Conservation (phyloP, 2,329 filamentous ascomycete species). For the Colletotrichum agaves region DNA sequence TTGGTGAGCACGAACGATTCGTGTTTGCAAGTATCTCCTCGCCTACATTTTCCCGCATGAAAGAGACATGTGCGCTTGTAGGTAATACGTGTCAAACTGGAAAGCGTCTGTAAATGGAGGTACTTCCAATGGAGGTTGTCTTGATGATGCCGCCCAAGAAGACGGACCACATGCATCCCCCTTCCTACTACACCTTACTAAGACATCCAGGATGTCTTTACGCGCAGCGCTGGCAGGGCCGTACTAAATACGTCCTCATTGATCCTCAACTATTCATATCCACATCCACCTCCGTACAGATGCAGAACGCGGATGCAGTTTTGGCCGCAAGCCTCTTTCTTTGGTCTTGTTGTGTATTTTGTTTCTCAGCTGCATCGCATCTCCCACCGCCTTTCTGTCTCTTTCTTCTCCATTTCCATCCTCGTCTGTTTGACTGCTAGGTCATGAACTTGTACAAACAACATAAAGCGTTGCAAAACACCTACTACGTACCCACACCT, state of each 20-base stretch:
- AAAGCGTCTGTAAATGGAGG: background rate
- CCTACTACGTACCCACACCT: background rate
- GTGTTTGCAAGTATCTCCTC: background rate
- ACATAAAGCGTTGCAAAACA: background rate
- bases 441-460: too few relatives aligned
- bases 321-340: constrained; percentile 8
- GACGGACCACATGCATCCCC: background rate
- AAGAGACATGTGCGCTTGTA: background rate
- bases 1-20: background rate
- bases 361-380: constrained; percentile 32
- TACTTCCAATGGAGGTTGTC: background rate
- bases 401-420: background rate
- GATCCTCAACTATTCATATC: background rate
- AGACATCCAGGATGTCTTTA: background rate
- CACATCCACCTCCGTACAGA: background rate
- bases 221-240: background rate
- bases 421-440: background rate
- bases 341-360: constrained; percentile 15
- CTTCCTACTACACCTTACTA: background rate
- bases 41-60: background rate
- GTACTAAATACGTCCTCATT: background rate
- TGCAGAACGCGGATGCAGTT: background rate
- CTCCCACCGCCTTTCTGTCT: constrained; percentile 18
- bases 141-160: background rate
- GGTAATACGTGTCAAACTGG: background rate